A percentile compares a stretch with the other conserved stretches of the same genome.
phyloP scores from a whole-genome alignment of 1,284 basidiomycete genomes.

The Trichosporon ovoides region DNA sequence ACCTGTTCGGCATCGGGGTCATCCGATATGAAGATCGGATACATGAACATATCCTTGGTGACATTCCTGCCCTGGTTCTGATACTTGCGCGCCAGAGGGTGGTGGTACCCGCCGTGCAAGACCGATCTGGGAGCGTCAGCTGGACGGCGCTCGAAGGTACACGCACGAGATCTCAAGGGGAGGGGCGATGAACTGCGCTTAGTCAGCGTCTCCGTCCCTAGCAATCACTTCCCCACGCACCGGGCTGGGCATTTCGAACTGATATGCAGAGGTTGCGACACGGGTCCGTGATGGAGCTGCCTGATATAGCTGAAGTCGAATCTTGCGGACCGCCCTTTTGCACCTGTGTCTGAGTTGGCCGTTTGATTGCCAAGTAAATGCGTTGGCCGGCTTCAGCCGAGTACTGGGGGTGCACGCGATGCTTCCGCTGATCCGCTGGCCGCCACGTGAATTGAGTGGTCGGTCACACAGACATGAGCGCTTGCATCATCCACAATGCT shows the following conservation, averaged over 20 bases:
- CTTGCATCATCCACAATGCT: not conserved
- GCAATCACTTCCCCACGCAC: not conserved
- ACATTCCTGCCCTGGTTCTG: conserved; percentile 65
- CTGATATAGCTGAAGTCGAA: no score
- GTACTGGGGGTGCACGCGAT: no score
- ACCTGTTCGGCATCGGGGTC: conserved; percentile 74
- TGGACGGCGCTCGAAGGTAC: not conserved
- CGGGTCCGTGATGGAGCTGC: no score
- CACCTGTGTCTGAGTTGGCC: no score
- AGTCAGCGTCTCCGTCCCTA: not conserved
- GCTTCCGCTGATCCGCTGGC: no score
- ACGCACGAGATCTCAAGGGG: conserved; percentile 37
- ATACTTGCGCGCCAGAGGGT: conserved; percentile 78
- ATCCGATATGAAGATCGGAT: conserved; percentile 94
- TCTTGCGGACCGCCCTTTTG: no score
- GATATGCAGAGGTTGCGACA: no score
- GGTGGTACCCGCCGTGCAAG: conserved; percentile 87
- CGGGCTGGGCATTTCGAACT: not conserved
- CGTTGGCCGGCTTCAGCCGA: no score
- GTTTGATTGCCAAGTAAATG: no score
- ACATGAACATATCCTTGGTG: conserved; percentile 91
- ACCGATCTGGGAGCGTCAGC: conserved; percentile 56
- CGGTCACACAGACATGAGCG: no score
- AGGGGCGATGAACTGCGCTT: conserved; percentile 24
- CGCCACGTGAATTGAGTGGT: no score